Evolutionary conservation across 306 rosid species (phyloP).

Genomic region (Leucaena leucocephala): DNA sequence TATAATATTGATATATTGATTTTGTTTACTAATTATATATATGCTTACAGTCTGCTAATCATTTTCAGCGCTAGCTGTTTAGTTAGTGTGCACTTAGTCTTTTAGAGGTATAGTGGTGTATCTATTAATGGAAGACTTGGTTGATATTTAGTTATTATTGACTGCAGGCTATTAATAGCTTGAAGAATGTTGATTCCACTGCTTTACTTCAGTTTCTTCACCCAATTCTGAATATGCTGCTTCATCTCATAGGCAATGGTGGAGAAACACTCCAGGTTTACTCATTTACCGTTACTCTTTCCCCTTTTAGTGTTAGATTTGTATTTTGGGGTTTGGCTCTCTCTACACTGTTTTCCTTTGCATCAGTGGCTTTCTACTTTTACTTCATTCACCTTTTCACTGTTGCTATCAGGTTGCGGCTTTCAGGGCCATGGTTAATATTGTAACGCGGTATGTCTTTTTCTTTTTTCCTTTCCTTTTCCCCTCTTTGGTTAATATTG

Average conservation of each 20-base stretch:
- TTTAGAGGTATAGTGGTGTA: not conserved
- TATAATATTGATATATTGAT: too few species aligned
- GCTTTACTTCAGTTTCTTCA: conserved; percentile 99
- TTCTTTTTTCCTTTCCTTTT: not conserved
- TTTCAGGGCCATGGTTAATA: conserved; percentile 98
- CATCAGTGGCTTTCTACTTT: conserved; percentile 30
- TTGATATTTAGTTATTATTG: conserved; percentile 28
- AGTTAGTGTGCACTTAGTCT: not conserved
- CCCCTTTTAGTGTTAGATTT: not conserved
- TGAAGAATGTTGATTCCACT: conserved; percentile 99
- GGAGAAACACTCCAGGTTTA: conserved; percentile 99
- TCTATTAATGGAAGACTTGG: not conserved
- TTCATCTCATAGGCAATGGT: conserved; percentile 99
- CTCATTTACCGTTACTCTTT: conserved; percentile 16
- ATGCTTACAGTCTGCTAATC: not conserved
- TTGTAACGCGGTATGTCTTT: conserved; percentile 77
- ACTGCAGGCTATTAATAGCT: conserved; percentile 95
- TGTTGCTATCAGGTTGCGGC: conserved; percentile 88
- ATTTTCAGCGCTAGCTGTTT: conserved; percentile 17
- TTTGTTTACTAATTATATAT: not conserved
- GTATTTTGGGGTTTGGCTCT: conserved; percentile 8
- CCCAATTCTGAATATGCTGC: conserved; percentile 96
- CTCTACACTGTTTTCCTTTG: conserved; percentile 4
- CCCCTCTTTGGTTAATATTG: not conserved
- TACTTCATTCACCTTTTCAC: conserved; percentile 36